These are phyloP conservation scores for Lodderomyces metapsilosis DNA, from an alignment of 1,139 yeast species.

Conservation along the genomic window DNA sequence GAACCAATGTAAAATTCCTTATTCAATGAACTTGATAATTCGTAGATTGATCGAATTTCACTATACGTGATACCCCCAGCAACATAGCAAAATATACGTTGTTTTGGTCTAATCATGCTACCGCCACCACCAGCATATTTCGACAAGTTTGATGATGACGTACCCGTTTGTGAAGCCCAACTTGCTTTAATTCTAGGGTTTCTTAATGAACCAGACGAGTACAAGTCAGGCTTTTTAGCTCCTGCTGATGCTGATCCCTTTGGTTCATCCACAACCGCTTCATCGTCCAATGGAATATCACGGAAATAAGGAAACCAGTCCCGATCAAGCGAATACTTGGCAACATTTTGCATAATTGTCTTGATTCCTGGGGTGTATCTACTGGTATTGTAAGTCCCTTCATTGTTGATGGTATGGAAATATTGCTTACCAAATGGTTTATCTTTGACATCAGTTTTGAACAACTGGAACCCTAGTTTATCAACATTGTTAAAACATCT, in stretches of 20 bases:
- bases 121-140: slow-evolving; percentile 4
- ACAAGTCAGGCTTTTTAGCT: slow-evolving; percentile 10
- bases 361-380: slow-evolving; percentile 74
- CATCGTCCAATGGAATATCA: slow-evolving; percentile 70
- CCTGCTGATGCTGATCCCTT: background rate
- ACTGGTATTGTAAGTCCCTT: slow-evolving; percentile 68
- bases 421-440: slow-evolving; percentile 40
- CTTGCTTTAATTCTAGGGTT: slow-evolving; percentile 77
- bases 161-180: slow-evolving; percentile 63
- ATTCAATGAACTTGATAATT: slow-evolving; percentile 58
- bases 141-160: slow-evolving; percentile 7
- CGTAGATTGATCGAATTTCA: slow-evolving; percentile 77
- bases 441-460: slow-evolving; percentile 50
- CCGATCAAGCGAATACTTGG: slow-evolving; percentile 51
- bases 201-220: slow-evolving; percentile 45
- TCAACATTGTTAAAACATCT: slow-evolving; percentile 64
- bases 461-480: slow-evolving; percentile 62
- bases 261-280: slow-evolving; percentile 20
- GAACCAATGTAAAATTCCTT: slow-evolving; percentile 85
- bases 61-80: slow-evolving; percentile 90
- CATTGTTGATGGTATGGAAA: slow-evolving; percentile 67
- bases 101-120: slow-evolving; percentile 42
- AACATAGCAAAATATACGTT: slow-evolving; percentile 73
- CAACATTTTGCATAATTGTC: slow-evolving; percentile 50
- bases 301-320: slow-evolving; percentile 70